Evolutionary conservation across 1,284 basidiomycete genomes (phyloP).

Genomic region (Ganoderma lingzhi): DNA sequence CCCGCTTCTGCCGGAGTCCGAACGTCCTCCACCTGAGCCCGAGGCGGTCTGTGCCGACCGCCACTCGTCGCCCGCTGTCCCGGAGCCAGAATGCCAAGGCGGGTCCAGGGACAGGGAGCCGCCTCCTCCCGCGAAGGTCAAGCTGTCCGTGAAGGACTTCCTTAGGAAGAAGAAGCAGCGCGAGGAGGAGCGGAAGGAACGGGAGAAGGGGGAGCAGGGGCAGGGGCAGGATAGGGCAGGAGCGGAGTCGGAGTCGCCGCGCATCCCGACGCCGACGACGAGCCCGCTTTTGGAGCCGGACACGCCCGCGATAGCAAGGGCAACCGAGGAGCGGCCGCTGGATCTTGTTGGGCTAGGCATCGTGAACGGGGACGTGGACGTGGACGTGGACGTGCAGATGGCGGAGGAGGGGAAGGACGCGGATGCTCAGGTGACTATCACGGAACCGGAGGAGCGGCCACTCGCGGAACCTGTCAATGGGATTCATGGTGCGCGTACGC

Average conservation of each 20-base stretch:
- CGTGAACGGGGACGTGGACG: background rate
- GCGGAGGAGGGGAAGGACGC: slow-evolving; percentile 1
- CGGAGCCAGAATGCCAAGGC: slow-evolving; percentile 8
- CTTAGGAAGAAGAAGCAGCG: slow-evolving; percentile 47
- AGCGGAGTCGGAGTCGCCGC: background rate
- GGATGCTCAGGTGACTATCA: background rate
- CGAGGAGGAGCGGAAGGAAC: slow-evolving; percentile 37
- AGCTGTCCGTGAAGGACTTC: slow-evolving; percentile 48
- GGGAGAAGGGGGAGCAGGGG: background rate
- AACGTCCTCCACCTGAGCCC: background rate
- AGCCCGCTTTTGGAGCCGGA: background rate
- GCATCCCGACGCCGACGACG: background rate
- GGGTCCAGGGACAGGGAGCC: slow-evolving; percentile 24
- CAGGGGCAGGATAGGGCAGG: background rate
- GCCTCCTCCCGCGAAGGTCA: slow-evolving; percentile 43
- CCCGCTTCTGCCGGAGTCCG: background rate
- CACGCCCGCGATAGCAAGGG: background rate
- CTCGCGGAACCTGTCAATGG: background rate
- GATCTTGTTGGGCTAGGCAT: background rate
- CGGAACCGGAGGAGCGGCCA: background rate
- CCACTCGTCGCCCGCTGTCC: background rate
- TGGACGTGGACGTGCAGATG: slow-evolving; percentile 17
- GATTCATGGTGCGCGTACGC: background rate
- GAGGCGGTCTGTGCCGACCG: background rate
- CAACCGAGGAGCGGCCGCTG: background rate